A percentile compares a stretch with the other conserved stretches of the same genome.
These are phyloP conservation scores for Aethionema arabicum DNA, from an alignment of 345 rosid species.

Conservation along the genomic window DNA sequence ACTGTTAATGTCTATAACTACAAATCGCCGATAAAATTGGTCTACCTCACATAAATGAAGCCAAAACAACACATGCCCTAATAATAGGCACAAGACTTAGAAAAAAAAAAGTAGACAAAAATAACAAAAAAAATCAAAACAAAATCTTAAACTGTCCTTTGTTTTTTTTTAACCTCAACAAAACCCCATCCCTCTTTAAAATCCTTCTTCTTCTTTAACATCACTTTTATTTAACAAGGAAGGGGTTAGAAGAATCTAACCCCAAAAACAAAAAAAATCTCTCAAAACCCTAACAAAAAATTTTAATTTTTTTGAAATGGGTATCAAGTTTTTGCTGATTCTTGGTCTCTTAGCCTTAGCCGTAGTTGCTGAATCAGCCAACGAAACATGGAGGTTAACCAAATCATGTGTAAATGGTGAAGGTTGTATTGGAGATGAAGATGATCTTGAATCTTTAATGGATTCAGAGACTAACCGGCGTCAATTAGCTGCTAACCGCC, in stretches of 20 bases:
- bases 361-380: conserved; percentile 33
- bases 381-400: conserved; percentile 27
- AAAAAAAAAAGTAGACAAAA: conserved; percentile 10
- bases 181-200: conserved; percentile 19
- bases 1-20: no score
- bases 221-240: conserved; percentile 39
- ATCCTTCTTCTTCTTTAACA: conserved; percentile 22
- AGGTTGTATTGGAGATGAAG: conserved; percentile 41
- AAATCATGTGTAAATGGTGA: conserved; percentile 35
- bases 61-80: conserved; percentile 4
- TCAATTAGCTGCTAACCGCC: conserved; percentile 31
- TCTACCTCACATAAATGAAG: background rate
- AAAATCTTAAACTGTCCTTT: conserved; percentile 24
- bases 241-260: conserved; percentile 38
- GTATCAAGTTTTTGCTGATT: conserved; percentile 37
- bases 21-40: no score
- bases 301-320: conserved; percentile 32
- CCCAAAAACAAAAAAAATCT: no score
- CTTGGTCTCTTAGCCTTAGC: conserved; percentile 39
- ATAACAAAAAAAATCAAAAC: conserved; percentile 26
- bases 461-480: conserved; percentile 42
- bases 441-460: conserved; percentile 40
- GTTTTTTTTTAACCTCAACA: conserved; percentile 33
- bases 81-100: conserved; percentile 21
- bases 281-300: no score